phyloP scores from a whole-genome alignment of 768 basidiomycete genomes.

The Cyclocybe aegerita region DNA sequence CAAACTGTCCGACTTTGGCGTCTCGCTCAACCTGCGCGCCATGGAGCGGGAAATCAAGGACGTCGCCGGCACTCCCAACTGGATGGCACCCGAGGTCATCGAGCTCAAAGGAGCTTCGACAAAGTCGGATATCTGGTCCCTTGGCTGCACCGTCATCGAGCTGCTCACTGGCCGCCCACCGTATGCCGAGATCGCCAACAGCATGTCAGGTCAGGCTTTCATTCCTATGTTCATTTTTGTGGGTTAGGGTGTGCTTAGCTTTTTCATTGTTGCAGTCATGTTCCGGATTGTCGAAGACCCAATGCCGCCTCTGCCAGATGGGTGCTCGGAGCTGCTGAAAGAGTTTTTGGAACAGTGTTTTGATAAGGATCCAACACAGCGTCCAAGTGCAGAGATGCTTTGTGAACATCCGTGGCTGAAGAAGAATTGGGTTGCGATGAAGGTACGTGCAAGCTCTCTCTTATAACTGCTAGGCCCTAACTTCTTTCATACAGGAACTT shows the following conservation, averaged over 20 bases:
- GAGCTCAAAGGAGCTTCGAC: conserved; percentile 91
- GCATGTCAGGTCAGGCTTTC: conserved; percentile 74
- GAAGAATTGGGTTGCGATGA: conserved; percentile 73
- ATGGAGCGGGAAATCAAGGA: conserved; percentile 84
- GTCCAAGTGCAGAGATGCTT: conserved; percentile 83
- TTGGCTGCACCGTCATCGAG: conserved; percentile 94
- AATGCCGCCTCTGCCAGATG: conserved; percentile 83
- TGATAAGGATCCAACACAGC: conserved; percentile 76
- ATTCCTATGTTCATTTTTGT: conserved; percentile 8
- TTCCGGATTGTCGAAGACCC: conserved; percentile 96
- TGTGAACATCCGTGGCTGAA: conserved; percentile 93
- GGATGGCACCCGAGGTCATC: conserved; percentile 99
- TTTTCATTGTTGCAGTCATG: conserved; percentile 65
- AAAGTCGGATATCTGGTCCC: conserved; percentile 93
- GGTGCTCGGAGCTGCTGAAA: conserved; percentile 69
- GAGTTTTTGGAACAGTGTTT: conserved; percentile 90
- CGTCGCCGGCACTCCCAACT: conserved; percentile 94
- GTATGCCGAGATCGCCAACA: conserved; percentile 85
- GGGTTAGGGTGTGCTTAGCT: conserved; percentile 3
- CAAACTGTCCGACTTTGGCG: conserved; percentile 97
- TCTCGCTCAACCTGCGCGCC: conserved; percentile 91
- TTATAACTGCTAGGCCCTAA: conserved; percentile 1
- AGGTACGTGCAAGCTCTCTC: conserved; percentile 46
- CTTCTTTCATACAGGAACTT: conserved; percentile 51
- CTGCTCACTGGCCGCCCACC: conserved; percentile 91